Base-by-base conservation (phyloP, 2,329 filamentous ascomycete genomes). In the Paraphaeosphaeria sporulosa region DNA sequence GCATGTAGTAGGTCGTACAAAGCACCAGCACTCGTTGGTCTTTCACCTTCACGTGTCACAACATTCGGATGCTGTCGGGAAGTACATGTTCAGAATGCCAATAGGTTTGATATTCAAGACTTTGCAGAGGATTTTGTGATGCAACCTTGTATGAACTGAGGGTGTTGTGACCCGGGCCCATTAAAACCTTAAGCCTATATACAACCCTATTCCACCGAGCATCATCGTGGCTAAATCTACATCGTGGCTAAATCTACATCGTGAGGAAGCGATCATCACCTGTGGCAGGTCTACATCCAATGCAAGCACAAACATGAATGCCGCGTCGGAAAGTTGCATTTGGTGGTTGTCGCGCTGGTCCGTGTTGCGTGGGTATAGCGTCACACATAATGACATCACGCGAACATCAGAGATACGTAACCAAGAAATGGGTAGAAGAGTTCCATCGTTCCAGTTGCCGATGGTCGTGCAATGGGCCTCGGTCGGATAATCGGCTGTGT, bases 301-400 rank as follows among this genome's bases (percentile, higher is more conserved):
- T 27, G 38, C 51, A 17, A 54, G 51, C 51, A 54, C 25, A 25
- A 30, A 44, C 15, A 54, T 44, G 12, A 32, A 54, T 54, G 51
- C 51, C 44, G 51, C 38, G 43, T 54, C 51, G 51, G 51, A 38
- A 54, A 44, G 51, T 38, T 36, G 50, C 50, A 43, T 53, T 27
- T 44, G 50, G 50, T 44, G 36, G 38, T 54, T 43, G 23, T 54
- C 17, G 38, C 51, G 40, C 8, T 30, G 23, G 36, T 13, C 51
- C 13, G 25, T 19, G 23, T 36, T 53, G 34, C 15, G 8, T 25
- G 5, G 21, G 34, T 42, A 12, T 17, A 8, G 3, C 10, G 15
- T 6, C 17, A 15, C 25, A 32, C 23, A 38, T 4, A 3, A 2
- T 13, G 19, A 34, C 8, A 34, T 44, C 38, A 54, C 23, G 21